Percentiles rank a stretch among this genome's conserved stretches.
Conservation (phyloP, 2,329 filamentous ascomycete genomes). For the Microdochium trichocladiopsis region DNA sequence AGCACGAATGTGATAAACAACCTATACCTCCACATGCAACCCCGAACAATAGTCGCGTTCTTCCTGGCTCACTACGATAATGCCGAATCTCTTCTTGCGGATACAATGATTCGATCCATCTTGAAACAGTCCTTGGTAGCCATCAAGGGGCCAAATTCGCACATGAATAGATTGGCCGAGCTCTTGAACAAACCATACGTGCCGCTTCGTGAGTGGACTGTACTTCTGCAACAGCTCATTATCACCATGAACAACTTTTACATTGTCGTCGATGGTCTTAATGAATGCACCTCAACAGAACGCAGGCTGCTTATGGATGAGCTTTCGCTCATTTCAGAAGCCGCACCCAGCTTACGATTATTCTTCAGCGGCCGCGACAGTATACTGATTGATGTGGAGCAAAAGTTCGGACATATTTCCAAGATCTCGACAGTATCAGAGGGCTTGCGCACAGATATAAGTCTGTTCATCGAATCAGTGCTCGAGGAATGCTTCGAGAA, state of each 20-base stretch:
- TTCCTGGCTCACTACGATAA: conserved; percentile 11
- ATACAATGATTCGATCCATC: conserved; percentile 9
- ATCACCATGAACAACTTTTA: not conserved
- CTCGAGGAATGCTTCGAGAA: not conserved
- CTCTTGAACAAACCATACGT: not conserved
- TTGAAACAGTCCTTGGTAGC: conserved; percentile 5
- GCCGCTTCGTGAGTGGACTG: not conserved
- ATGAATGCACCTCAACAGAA: not conserved
- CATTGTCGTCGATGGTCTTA: not conserved
- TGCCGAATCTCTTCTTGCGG: conserved; percentile 6
- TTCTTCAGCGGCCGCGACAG: not conserved
- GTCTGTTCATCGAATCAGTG: not conserved
- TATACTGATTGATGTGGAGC: not conserved
- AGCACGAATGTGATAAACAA: conserved; percentile 5
- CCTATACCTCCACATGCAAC: not conserved
- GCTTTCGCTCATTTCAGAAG: not conserved
- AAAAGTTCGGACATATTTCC: not conserved
- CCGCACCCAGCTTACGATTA: not conserved
- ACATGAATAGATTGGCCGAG: not conserved
- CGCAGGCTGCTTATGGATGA: not conserved
- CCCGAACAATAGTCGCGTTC: conserved; percentile 4
- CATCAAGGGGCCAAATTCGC: not conserved
- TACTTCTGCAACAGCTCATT: not conserved
- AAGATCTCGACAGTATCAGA: not conserved
- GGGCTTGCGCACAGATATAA: not conserved